Base-by-base conservation (phyloP, 805 yeast species). In the Saccharomycopsis amapae region DNA sequence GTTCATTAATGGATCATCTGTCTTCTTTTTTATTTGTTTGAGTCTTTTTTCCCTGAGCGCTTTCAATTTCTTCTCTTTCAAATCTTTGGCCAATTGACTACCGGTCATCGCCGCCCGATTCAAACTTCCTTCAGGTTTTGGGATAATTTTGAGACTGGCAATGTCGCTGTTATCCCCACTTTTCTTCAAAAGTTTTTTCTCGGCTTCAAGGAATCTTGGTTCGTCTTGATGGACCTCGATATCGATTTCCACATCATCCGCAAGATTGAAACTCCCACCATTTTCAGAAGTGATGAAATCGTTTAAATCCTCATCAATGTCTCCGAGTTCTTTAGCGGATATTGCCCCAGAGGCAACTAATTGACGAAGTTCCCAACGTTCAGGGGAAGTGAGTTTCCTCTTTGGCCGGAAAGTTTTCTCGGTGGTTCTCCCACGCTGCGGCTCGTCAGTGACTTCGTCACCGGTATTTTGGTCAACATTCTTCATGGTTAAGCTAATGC, bases 281-380 rank as follows among this genome's bases (percentile, higher is more conserved):
- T 38, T 53, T 4, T 53, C 53, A 5, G 50, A 45, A 39, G 49
- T 19, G 26, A 46, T 12, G 26, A 36, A 42, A 13, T 42, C 58
- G 30, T 62, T 60, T 46, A 40, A 24, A 5, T 62, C 67, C 24
- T 68, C 75, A 38, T 67, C 67, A 2, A 81, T 57, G 44, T 79
- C 89, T 1, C 88, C 88, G 56, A 79, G 79, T 51, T 81, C 89
- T 2, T 76, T 70, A 1, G 81, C 75, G 4, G 78, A 68, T 0
- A 78, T 75, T 0, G 76, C 89, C 2, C 95, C 95, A 4, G 90
- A 76, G 0, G 90, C 80, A 22, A 83, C 84, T 38, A 89, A 64
- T 58, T 89, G 96, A 28, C 84, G 69, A 42, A 85, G 71, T 58
- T 90, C 97, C 95, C 96, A 89, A 46, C 87, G 64, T 62, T 89